phyloP scores from a whole-genome alignment of 257 asterid species.

The Schizonepeta tenuifolia region DNA sequence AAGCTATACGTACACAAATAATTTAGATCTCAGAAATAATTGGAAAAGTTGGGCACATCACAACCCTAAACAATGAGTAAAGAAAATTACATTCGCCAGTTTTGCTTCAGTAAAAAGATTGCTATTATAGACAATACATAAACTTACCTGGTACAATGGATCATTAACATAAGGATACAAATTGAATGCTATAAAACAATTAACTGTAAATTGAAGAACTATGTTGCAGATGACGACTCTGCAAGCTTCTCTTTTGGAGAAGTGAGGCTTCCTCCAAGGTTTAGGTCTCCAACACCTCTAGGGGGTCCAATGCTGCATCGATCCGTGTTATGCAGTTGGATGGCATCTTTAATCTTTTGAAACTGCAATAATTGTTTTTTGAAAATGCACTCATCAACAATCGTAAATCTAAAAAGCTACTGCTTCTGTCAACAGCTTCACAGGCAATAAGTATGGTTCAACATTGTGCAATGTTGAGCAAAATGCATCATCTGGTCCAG shows the following conservation, averaged over 20 bases:
- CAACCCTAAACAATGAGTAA: constrained; percentile 22
- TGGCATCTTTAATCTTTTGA: constrained; percentile 87
- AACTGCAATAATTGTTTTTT: constrained; percentile 54
- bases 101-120: constrained; percentile 14
- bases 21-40: not conserved
- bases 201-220: constrained; percentile 21
- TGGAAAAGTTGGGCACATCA: constrained; percentile 1
- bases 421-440: not conserved
- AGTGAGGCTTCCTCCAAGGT: constrained; percentile 48
- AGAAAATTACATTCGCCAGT: constrained; percentile 3
- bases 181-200: constrained; percentile 14
- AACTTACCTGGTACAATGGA: constrained; percentile 18
- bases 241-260: constrained; percentile 54
- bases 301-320: constrained; percentile 96
- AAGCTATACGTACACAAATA: not conserved
- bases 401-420: not conserved
- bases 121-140: constrained; percentile 33
- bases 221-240: constrained; percentile 48
- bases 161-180: constrained; percentile 12
- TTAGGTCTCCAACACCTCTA: constrained; percentile 70
- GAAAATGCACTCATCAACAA: not conserved
- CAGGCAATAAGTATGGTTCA: not conserved
- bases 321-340: constrained; percentile 73
- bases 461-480: too few relatives aligned
- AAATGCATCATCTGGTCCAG: too few relatives aligned